Percentiles rank a stretch among this genome's conserved stretches.
Conservation (phyloP, 129 eudicot species). For the Escallonia herrerae region DNA sequence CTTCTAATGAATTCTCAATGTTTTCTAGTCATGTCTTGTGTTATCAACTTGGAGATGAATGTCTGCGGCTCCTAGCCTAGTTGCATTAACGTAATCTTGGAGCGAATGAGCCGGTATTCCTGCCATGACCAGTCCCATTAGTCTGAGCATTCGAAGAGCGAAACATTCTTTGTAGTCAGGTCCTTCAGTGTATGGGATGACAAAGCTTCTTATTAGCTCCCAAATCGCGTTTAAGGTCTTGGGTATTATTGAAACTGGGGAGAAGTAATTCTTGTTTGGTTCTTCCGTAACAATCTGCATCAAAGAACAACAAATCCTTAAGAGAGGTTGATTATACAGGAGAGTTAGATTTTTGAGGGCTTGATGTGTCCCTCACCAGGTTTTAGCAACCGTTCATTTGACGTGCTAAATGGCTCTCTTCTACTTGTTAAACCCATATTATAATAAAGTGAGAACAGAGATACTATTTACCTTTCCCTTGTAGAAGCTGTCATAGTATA, state of each 20-base stretch:
- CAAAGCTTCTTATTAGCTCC: constrained; percentile 28
- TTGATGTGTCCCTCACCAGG: too few relatives aligned
- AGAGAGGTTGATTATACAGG: too few relatives aligned
- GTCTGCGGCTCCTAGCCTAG: constrained; percentile 10
- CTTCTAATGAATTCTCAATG: too few relatives aligned
- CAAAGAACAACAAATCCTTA: not conserved
- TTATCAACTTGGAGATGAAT: not conserved
- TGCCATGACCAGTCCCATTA: constrained; percentile 5
- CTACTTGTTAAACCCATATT: too few relatives aligned
- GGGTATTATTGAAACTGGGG: not conserved
- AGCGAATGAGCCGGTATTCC: not conserved
- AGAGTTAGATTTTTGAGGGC: too few relatives aligned
- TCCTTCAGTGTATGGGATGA: constrained; percentile 1
- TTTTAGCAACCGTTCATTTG: too few relatives aligned
- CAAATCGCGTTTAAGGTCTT: constrained; percentile 14
- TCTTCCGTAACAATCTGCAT: constrained; percentile 27
- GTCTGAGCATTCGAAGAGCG: constrained; percentile 2
- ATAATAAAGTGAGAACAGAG: too few relatives aligned
- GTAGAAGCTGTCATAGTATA: constrained; percentile 1
- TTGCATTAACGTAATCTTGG: constrained; percentile 29
- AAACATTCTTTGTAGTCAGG: constrained; percentile 7
- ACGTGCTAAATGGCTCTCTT: too few relatives aligned
- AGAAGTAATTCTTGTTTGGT: constrained; percentile 26
- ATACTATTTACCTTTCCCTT: not conserved
- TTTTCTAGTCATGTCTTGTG: not conserved